Percentiles rank a stretch among this genome's conserved stretches.
phyloP scores from a whole-genome alignment of 768 basidiomycete species.

The Artomyces pyxidatus region DNA sequence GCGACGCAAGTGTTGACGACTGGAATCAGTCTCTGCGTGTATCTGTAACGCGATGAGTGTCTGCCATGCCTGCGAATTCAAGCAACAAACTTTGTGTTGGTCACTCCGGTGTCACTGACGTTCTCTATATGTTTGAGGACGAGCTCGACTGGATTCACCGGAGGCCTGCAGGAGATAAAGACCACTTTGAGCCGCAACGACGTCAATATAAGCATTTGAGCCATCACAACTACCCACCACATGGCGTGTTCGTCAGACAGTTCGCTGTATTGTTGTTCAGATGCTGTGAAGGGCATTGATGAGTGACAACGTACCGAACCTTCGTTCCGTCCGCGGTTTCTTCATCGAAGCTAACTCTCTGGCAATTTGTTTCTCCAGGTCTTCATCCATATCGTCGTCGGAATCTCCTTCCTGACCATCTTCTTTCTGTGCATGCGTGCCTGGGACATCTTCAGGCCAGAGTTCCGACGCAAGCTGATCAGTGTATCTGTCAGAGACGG shows the following conservation, averaged over 20 bases:
- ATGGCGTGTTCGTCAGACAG: slow-evolving; percentile 73
- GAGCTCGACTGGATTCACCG: slow-evolving; percentile 68
- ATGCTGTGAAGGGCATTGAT: neutral
- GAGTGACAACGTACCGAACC: slow-evolving; percentile 46
- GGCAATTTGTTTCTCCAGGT: slow-evolving; percentile 63
- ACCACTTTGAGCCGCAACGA: slow-evolving; percentile 38
- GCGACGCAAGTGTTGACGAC: slow-evolving; percentile 61
- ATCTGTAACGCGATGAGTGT: slow-evolving; percentile 31
- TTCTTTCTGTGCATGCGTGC: slow-evolving; percentile 3
- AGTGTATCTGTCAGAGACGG: too few relatives aligned
- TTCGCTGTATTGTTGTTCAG: slow-evolving; percentile 39
- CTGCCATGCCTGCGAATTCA: neutral
- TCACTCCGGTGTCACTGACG: slow-evolving; percentile 52
- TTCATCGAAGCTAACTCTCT: slow-evolving; percentile 68
- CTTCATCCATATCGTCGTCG: slow-evolving; percentile 32
- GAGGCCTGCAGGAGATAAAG: slow-evolving; percentile 73
- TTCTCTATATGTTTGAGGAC: slow-evolving; percentile 56
- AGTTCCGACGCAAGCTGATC: slow-evolving; percentile 58
- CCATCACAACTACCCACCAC: slow-evolving; percentile 38
- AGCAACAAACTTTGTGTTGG: slow-evolving; percentile 49
- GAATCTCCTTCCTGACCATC: slow-evolving; percentile 18
- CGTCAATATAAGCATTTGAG: slow-evolving; percentile 2
- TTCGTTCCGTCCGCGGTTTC: slow-evolving; percentile 49
- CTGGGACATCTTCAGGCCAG: slow-evolving; percentile 42
- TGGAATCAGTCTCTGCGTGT: slow-evolving; percentile 63